Evolutionary conservation across 1,139 yeast genomes (phyloP).

Genomic region (Diutina rugosa): DNA sequence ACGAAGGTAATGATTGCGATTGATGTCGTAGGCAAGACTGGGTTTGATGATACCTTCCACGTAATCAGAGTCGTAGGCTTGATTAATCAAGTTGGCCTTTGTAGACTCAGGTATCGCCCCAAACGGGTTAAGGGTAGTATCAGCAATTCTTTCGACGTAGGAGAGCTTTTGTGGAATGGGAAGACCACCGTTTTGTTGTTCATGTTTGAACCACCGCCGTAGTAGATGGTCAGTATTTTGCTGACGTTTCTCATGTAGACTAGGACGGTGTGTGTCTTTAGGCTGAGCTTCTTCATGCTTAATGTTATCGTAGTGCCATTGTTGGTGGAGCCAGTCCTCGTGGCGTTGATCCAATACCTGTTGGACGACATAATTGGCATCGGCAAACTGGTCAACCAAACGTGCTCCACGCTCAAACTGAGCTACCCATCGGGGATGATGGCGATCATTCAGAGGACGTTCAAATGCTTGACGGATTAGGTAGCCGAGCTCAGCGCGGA

Average conservation of each 20-base stretch:
- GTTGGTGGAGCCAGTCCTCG: background rate
- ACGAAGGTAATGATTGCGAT: constrained; percentile 15
- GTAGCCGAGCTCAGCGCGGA: background rate
- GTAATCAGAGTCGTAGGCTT: constrained; percentile 6
- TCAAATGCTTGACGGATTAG: background rate
- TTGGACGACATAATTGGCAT: background rate
- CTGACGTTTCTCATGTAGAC: background rate
- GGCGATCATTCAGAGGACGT: background rate
- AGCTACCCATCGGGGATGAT: background rate
- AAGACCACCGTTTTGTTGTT: background rate
- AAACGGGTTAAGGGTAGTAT: background rate
- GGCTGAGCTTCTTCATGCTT: background rate
- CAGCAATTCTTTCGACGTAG: background rate
- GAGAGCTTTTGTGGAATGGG: constrained; percentile 1
- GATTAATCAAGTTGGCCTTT: background rate
- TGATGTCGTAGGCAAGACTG: constrained; percentile 22
- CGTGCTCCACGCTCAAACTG: background rate
- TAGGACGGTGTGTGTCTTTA: background rate
- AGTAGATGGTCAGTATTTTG: background rate
- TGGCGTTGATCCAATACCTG: background rate
- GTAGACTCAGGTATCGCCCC: background rate
- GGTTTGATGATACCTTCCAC: constrained; percentile 24
- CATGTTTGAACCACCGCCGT: constrained; percentile 1
- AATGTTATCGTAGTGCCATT: background rate
- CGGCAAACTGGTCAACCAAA: background rate